Conservation (phyloP, 345 rosid species). For the Carallia pectinifolia region DNA sequence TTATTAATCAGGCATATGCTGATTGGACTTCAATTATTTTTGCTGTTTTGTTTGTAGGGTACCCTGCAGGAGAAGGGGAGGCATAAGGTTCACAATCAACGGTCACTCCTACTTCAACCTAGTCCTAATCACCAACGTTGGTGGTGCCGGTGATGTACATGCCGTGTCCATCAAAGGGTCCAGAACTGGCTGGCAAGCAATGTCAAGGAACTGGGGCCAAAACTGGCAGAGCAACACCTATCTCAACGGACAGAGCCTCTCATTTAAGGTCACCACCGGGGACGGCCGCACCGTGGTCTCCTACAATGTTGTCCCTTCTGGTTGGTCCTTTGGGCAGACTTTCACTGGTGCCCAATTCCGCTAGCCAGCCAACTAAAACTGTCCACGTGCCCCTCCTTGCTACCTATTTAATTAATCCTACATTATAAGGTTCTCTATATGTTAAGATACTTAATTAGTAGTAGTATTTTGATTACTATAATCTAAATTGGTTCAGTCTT, state of each 20-base stretch:
- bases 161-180: conserved; percentile 29
- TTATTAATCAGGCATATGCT: too few relatives aligned
- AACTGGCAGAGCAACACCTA: conserved; percentile 31
- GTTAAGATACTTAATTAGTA: neutral
- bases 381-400: neutral
- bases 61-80: conserved; percentile 27
- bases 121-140: conserved; percentile 29
- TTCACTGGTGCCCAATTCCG: conserved; percentile 30
- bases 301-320: conserved; percentile 23
- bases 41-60: conserved; percentile 21
- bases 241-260: conserved; percentile 27
- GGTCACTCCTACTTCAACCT: conserved; percentile 32
- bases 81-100: conserved; percentile 29
- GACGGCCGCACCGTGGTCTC: conserved; percentile 28
- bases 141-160: conserved; percentile 31
- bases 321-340: conserved; percentile 31
- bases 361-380: neutral
- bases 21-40: neutral
- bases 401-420: neutral
- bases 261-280: conserved; percentile 31
- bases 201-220: conserved; percentile 37
- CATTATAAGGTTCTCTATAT: neutral
- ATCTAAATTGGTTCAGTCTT: neutral
- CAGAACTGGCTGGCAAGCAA: conserved; percentile 29
- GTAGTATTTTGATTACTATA: neutral